phyloP scores from a whole-genome alignment of 73 alveolate species.

The Paramecium sexaurelia region DNA sequence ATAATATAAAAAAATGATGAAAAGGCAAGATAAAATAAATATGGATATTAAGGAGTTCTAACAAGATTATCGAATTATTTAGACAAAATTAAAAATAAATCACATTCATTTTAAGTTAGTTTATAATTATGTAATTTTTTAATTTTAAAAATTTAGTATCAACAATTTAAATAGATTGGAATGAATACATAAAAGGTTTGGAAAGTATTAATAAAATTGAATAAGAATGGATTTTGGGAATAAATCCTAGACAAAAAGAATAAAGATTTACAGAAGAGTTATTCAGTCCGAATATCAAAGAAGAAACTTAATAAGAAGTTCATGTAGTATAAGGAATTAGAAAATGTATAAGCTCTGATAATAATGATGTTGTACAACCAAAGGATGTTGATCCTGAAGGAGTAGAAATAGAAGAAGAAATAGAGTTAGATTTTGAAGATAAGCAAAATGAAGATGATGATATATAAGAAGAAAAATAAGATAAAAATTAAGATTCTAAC shows the following conservation, averaged over 20 bases:
- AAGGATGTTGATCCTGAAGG: background rate
- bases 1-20: background rate
- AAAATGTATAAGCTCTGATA: constrained; percentile 5
- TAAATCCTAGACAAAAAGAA: constrained; percentile 11
- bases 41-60: background rate
- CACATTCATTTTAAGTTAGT: background rate
- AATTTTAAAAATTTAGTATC: background rate
- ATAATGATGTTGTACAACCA: background rate
- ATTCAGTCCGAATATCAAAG: background rate
- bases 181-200: background rate
- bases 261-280: background rate
- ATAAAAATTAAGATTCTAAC: no score
- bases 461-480: background rate
- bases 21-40: constrained; percentile 8
- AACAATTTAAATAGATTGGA: background rate
- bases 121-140: background rate
- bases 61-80: background rate
- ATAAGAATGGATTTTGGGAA: constrained; percentile 34
- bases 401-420: background rate
- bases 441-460: background rate
- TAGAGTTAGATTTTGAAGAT: background rate
- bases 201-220: background rate
- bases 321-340: background rate
- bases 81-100: background rate
- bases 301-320: background rate